Conservation (phyloP, 2,329 filamentous ascomycete genomes). For the Fusarium camptoceras region DNA sequence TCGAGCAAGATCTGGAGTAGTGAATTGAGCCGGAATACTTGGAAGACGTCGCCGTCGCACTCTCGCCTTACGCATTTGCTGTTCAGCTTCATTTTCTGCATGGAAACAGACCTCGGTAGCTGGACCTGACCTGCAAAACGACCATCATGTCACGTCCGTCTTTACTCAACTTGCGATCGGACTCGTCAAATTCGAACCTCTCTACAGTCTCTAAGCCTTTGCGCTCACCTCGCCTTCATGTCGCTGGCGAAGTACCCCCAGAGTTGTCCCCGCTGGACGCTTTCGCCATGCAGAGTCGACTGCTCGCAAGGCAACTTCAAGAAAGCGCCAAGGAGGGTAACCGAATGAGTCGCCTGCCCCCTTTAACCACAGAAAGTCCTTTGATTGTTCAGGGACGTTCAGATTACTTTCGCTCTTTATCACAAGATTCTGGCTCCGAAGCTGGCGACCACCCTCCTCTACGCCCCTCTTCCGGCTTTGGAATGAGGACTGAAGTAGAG, state of each 20-base stretch:
- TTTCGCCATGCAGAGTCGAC: conserved; percentile 89
- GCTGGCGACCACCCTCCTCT: conserved; percentile 48
- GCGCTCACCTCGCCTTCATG: conserved; percentile 79
- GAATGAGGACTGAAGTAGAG: conserved; percentile 67
- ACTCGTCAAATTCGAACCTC: conserved; percentile 63
- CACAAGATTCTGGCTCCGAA: conserved; percentile 69
- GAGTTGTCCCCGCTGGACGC: conserved; percentile 95
- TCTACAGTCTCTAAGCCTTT: conserved; percentile 65
- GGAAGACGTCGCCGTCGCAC: neutral
- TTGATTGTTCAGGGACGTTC: conserved; percentile 79
- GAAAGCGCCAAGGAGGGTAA: conserved; percentile 79
- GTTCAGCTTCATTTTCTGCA: conserved; percentile 16
- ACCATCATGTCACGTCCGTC: conserved; percentile 65
- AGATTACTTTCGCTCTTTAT: conserved; percentile 83
- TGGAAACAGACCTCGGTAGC: conserved; percentile 30
- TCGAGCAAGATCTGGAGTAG: neutral
- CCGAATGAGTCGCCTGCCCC: conserved; percentile 86
- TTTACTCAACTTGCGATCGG: conserved; percentile 69
- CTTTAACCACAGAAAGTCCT: conserved; percentile 84
- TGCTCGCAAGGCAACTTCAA: conserved; percentile 88
- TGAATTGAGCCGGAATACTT: conserved; percentile 1
- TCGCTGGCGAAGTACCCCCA: conserved; percentile 85
- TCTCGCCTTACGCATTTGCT: conserved; percentile 4
- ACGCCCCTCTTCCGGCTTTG: conserved; percentile 51
- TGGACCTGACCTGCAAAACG: conserved; percentile 23